Evolutionary conservation across 768 basidiomycete species (phyloP), one percentile per base, ranked within the genome.

Genomic region (Omphalotus guepiniiformis): DNA sequence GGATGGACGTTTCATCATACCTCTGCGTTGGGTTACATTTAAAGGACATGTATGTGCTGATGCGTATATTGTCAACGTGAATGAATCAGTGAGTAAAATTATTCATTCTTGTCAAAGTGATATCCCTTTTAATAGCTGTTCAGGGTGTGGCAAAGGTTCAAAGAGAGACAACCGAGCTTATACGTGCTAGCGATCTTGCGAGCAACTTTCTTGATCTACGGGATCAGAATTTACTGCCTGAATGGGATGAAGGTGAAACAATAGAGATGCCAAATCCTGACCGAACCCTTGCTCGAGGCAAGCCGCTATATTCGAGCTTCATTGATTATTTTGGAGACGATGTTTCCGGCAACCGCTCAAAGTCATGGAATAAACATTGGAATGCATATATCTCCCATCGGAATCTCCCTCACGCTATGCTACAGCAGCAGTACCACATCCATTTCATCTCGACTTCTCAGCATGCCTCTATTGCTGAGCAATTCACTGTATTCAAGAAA

Each of bases 301-400:
- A 44, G 9, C 41, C 47, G 12, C 25, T 42, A 8, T 49, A 49
- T 39, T 32, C 37, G 11, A 43, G 37, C n/a, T 35, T 34, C 23
- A 41, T 52, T 4, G 47, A 48, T 26, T 48, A 34, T 32, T 53
- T 49, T 35, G 27, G 36, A 3, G 63, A 66, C 42, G 62, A 66
- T 51, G 60, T 63, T 6, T 66, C 61, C 15, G 63, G 63, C 1
- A 63, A 64, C 28, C n/a, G 51, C 4, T 58, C 53, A 6, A 66
- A 66, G 45, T 47, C 49, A 21, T 66, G 54, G 52, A 65, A 66
- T 41, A 58, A 62, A 22, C 64, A 66, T 27, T 50, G 27, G 9
- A 63, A 59, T 29, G 44, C 57, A 1, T 63, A 61, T 39, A 48
- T 59, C 39, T 47, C 56, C 0, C 53, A 63, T 36, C 27, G 50